Conservation (phyloP, 2,329 filamentous ascomycete species). For the Venturia carpophila region DNA sequence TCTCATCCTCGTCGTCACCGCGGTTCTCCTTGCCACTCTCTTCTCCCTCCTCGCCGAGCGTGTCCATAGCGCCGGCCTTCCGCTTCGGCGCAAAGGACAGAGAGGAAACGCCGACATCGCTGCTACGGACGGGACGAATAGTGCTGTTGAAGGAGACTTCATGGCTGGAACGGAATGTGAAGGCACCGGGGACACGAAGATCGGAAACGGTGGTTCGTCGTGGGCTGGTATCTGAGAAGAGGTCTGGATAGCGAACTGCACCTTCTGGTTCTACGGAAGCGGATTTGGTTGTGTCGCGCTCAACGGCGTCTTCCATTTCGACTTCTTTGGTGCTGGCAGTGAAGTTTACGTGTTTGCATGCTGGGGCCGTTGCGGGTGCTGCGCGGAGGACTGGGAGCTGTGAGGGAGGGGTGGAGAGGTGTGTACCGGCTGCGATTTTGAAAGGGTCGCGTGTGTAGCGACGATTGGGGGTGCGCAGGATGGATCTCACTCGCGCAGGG, state of each 20-base stretch:
- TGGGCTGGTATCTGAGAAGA: conserved; percentile 24
- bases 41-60: conserved; percentile 13
- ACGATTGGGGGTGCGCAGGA: conserved; percentile 52
- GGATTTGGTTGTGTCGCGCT: conserved; percentile 27
- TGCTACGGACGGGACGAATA: conserved; percentile 39
- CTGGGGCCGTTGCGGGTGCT: conserved; percentile 55
- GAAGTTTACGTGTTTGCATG: conserved; percentile 76
- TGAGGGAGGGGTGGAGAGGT: conserved; percentile 38
- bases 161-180: conserved; percentile 42
- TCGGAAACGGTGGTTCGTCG: conserved; percentile 20
- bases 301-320: conserved; percentile 19
- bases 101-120: conserved; percentile 30
- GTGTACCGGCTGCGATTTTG: conserved; percentile 54
- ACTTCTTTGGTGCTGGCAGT: conserved; percentile 57
- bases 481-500: conserved; percentile 48
- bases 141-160: conserved; percentile 36
- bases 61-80: conserved; percentile 15
- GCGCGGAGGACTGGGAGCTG: conserved; percentile 28
- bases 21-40: conserved; percentile 17
- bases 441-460: conserved; percentile 51
- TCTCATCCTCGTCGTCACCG: conserved; percentile 19
- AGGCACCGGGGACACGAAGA: conserved; percentile 33
- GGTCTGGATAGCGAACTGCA: conserved; percentile 32
- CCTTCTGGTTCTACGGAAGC: conserved; percentile 24
- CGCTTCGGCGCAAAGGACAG: conserved; percentile 26